Evolutionary conservation across 345 rosid species (phyloP), one percentile per base, ranked within the genome.

Genomic region (Syzygium aromaticum): DNA sequence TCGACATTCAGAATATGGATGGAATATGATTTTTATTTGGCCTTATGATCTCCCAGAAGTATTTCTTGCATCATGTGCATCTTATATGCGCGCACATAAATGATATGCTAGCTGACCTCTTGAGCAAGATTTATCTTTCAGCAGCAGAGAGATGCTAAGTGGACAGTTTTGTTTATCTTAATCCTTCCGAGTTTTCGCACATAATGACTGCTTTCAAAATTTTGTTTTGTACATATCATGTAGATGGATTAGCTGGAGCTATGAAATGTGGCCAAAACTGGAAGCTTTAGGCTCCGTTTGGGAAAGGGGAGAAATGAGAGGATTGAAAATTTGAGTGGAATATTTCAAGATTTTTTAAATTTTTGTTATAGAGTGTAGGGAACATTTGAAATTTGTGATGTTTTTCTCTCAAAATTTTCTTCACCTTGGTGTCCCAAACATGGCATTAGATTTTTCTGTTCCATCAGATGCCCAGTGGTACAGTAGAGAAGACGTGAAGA

Each of bases 381-480:
- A 4, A 8, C 8, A 3, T 67, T 30, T 67, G 12, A 30, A 67
- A 67, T 67, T 67, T 4, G 23, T 67, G 78, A 33, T 33, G 23
- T 67, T 67, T 67, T 67, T 8, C 43, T 30, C 23, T 33, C 22
- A 2, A 67, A 22, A 17, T 61, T 51, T 38, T 59, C 25, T 6
- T 51, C 83, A 49, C 52, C 64, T 64, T 87, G 49, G 28, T 8
- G 52, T 67, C 78, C 78, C 78, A 67, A 67, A 4, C 78, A 67
- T 67, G 8, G 23, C 25, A 67, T 67, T 30, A 0, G 78, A 33
- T 17, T 30, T 64, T 30, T 67, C 78, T 67, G 78, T 17, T 67
- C 23, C 1, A 67, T 59, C 88, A 97, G 99, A 97, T 91, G 99
- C 98, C n/a, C 90, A 90, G 86, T 97, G 99, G 99, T 95, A 95